A percentile compares a stretch with the other conserved stretches of the same genome.
These are phyloP conservation scores for Leishmania arabica DNA, from an alignment of 208 protist species.

Conservation along the genomic window DNA sequence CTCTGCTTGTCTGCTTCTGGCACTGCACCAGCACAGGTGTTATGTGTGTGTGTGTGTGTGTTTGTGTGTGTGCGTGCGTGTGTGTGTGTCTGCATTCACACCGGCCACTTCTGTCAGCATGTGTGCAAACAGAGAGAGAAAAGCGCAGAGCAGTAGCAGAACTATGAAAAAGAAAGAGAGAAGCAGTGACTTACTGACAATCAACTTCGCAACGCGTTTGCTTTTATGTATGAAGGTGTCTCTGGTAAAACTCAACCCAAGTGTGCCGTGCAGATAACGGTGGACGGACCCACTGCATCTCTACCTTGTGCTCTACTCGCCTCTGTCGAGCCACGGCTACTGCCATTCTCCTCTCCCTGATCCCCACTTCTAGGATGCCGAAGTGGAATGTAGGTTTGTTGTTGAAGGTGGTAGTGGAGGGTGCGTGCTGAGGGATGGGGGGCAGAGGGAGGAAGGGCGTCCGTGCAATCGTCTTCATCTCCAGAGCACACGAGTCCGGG, in stretches of 20 bases:
- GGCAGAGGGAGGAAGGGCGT: neutral
- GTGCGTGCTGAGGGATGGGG: neutral
- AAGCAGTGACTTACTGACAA: neutral
- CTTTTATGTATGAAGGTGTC: slow-evolving; percentile 28
- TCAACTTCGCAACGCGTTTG: slow-evolving; percentile 2
- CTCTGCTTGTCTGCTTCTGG: neutral
- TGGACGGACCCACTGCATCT: neutral
- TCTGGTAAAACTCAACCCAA: slow-evolving; percentile 20
- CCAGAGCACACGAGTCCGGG: slow-evolving; percentile 13
- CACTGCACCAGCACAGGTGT: neutral
- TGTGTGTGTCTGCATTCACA: slow-evolving; percentile 4
- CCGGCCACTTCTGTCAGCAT: neutral
- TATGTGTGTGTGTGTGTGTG: neutral
- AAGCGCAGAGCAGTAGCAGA: neutral
- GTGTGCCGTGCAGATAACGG: slow-evolving; percentile 2
- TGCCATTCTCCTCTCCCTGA: neutral
- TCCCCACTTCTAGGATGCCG: neutral
- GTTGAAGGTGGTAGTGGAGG: neutral
- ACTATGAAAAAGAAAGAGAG: neutral
- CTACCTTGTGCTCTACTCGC: neutral
- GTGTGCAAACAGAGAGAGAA: neutral
- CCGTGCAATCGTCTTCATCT: neutral
- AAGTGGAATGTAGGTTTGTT: neutral
- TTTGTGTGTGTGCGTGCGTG: too few species aligned
- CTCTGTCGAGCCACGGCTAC: neutral